Conservation (phyloP, 73 alveolate genomes). For the Loxodes magnus region DNA sequence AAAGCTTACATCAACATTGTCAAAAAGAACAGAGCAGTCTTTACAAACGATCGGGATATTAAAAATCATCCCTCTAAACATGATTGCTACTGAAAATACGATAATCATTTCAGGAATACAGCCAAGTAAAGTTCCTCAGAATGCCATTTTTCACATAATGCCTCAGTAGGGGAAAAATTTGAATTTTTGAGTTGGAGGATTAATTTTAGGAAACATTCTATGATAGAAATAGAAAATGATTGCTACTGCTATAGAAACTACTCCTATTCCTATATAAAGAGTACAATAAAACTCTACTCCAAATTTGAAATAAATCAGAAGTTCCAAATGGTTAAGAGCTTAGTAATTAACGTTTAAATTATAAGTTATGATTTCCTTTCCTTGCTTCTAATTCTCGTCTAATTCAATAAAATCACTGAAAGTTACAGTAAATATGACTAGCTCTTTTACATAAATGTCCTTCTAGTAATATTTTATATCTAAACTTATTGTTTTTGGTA, state of each 20-base stretch:
- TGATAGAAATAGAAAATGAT: conserved; percentile 40
- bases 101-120: conserved; percentile 34
- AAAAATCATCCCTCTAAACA: conserved; percentile 51
- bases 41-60: conserved; percentile 12
- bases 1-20: conserved; percentile 14
- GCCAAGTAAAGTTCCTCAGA: conserved; percentile 35
- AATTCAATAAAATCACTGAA: conserved; percentile 31
- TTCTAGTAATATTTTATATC: conserved; percentile 47
- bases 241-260: conserved; percentile 37
- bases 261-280: conserved; percentile 65
- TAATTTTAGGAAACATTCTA: conserved; percentile 30
- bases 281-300: conserved; percentile 57
- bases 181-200: conserved; percentile 41
- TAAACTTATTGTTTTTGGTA: conserved; percentile 42
- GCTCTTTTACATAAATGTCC: conserved; percentile 30
- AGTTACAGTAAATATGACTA: conserved; percentile 33
- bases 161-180: conserved; percentile 44
- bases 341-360: conserved; percentile 26
- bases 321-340: conserved; percentile 63
- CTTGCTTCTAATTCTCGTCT: conserved; percentile 22
- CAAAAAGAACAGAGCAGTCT: conserved; percentile 13
- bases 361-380: conserved; percentile 33
- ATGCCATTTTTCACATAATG: conserved; percentile 51
- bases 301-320: conserved; percentile 68
- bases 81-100: conserved; percentile 24